These are phyloP conservation scores for Cubamyces lactineus DNA, from an alignment of 768 basidiomycete species.

Conservation along the genomic window DNA sequence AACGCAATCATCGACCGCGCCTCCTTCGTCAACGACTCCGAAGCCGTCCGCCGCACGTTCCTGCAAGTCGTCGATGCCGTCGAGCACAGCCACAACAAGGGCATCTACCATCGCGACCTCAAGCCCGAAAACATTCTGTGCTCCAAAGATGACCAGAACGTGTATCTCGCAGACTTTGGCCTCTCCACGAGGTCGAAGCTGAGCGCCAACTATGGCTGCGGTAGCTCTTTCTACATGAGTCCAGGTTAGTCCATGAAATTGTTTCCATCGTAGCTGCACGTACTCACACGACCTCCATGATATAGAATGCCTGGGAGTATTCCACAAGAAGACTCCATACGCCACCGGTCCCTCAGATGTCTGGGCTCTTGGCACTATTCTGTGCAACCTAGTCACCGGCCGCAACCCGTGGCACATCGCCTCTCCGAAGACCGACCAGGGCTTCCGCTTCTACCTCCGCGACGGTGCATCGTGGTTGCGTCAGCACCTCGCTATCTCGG, in stretches of 20 bases:
- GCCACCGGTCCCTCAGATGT: conserved; percentile 87
- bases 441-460: conserved; percentile 81
- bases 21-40: conserved; percentile 45
- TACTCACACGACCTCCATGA: conserved; percentile 29
- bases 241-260: conserved; percentile 39
- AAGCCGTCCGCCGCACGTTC: conserved; percentile 49
- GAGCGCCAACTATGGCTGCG: conserved; percentile 34
- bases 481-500: conserved; percentile 37
- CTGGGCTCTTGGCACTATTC: conserved; percentile 94
- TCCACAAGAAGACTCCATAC: conserved; percentile 65
- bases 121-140: conserved; percentile 60
- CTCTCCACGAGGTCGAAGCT: conserved; percentile 33
- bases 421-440: conserved; percentile 67
- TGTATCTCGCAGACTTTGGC: conserved; percentile 59
- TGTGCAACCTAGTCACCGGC: conserved; percentile 93
- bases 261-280: too few relatives aligned
- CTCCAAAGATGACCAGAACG: conserved; percentile 40
- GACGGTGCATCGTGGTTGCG: conserved; percentile 76
- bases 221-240: conserved; percentile 38
- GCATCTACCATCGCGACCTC: conserved; percentile 59
- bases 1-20: conserved; percentile 43
- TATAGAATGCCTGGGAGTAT: conserved; percentile 83
- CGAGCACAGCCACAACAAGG: conserved; percentile 49
- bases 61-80: conserved; percentile 57
- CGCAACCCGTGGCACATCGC: conserved; percentile 97